Conservation (phyloP, 495 filamentous ascomycete species). For the Podospora anserina region DNA sequence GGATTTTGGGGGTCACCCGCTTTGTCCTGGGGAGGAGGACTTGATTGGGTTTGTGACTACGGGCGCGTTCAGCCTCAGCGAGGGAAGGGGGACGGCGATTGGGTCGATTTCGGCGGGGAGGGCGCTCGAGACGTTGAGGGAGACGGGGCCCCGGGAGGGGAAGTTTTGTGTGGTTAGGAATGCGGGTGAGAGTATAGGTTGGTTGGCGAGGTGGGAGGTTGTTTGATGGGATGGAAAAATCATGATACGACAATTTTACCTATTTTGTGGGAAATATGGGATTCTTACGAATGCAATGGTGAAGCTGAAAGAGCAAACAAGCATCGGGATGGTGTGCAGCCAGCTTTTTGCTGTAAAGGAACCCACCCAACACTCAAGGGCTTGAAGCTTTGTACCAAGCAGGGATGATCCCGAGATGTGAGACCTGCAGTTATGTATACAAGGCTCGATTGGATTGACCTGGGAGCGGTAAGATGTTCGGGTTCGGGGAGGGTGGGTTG, state of each 20-base stretch:
- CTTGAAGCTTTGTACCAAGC: not conserved
- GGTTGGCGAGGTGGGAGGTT: constrained; percentile 77
- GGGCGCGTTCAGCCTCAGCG: constrained; percentile 75
- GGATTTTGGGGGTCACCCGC: constrained; percentile 53
- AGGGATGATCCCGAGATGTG: not conserved
- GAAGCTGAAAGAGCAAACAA: not conserved
- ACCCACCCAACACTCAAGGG: no score
- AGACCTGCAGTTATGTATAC: not conserved
- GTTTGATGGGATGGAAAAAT: constrained; percentile 37
- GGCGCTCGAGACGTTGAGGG: constrained; percentile 39
- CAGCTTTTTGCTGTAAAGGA: no score
- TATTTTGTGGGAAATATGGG: not conserved
- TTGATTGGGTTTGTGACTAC: constrained; percentile 90
- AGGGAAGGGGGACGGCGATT: constrained; percentile 73
- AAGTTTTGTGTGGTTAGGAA: constrained; percentile 76
- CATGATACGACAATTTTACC: not conserved
- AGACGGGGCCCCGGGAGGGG: constrained; percentile 26
- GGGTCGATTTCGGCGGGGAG: constrained; percentile 64
- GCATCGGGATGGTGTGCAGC: not conserved
- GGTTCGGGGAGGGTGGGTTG: not conserved
- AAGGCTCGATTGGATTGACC: not conserved
- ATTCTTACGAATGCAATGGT: not conserved
- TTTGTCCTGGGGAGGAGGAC: constrained; percentile 69
- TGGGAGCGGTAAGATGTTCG: not conserved
- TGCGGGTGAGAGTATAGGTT: constrained; percentile 69